A percentile compares a stretch with the other conserved stretches of the same genome.
phyloP scores from a whole-genome alignment of 352 stramenopile species.

The Halophytophthora polymorphica region DNA sequence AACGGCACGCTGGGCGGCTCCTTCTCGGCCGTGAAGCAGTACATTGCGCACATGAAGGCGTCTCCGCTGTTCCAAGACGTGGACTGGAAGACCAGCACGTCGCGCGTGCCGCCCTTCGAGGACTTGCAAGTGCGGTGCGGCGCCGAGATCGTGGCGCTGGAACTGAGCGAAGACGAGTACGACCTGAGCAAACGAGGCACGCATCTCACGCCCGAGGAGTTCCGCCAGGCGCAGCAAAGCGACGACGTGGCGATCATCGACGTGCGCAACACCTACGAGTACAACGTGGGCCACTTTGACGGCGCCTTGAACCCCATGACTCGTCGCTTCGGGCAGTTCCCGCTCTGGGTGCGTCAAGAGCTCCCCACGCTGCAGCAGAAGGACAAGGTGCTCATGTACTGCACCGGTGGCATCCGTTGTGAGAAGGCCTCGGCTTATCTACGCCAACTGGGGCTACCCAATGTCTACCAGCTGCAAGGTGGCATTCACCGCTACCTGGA shows the following conservation, averaged over 20 bases:
- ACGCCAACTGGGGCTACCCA: slow-evolving; percentile 55
- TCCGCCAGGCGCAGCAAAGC: slow-evolving; percentile 44
- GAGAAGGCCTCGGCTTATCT: slow-evolving; percentile 84
- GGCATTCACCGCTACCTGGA: slow-evolving; percentile 86
- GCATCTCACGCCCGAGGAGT: slow-evolving; percentile 64
- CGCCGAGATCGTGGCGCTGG: slow-evolving; percentile 76
- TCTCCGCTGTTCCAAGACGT: slow-evolving; percentile 32
- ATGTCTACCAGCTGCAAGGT: slow-evolving; percentile 78
- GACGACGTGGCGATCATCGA: slow-evolving; percentile 53
- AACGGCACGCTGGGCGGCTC: slow-evolving; percentile 80
- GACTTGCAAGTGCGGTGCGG: slow-evolving; percentile 68
- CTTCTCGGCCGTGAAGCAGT: slow-evolving; percentile 40
- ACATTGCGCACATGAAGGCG: slow-evolving; percentile 57
- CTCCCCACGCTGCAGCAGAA: slow-evolving; percentile 59
- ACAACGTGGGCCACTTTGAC: slow-evolving; percentile 70
- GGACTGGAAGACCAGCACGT: slow-evolving; percentile 83
- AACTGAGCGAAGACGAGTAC: slow-evolving; percentile 52
- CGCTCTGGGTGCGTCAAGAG: slow-evolving; percentile 54
- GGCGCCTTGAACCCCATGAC: slow-evolving; percentile 78
- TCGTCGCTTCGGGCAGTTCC: slow-evolving; percentile 78
- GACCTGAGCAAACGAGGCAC: slow-evolving; percentile 37
- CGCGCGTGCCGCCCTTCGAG: slow-evolving; percentile 45
- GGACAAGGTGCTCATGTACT: slow-evolving; percentile 85
- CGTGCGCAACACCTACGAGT: slow-evolving; percentile 83
- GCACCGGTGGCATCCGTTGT: slow-evolving; percentile 80